Percentiles rank a stretch among this genome's conserved stretches.
phyloP scores from a whole-genome alignment of 1,284 basidiomycete species.

The Exobasidium cylindrosporum region DNA sequence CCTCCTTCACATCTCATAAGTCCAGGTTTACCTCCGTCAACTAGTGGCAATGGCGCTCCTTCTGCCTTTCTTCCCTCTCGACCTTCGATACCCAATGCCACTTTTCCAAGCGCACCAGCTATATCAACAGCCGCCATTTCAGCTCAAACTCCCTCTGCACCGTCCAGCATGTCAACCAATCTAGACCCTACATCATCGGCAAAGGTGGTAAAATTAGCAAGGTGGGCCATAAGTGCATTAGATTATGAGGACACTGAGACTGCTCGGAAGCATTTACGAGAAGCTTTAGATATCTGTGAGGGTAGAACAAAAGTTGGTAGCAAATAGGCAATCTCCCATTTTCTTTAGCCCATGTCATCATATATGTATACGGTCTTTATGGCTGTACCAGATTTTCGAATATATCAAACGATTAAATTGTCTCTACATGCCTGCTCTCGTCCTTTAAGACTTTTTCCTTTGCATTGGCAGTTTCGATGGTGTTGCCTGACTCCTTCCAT shows the following conservation, averaged over 20 bases:
- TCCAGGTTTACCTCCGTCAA: not conserved
- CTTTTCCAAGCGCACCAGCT: conserved; percentile 60
- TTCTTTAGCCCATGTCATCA: too few relatives aligned
- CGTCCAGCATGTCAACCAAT: conserved; percentile 56
- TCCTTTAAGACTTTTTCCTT: conserved; percentile 76
- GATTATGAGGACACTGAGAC: conserved; percentile 53
- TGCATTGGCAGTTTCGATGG: conserved; percentile 58
- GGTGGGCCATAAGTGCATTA: conserved; percentile 46
- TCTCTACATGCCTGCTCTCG: conserved; percentile 64
- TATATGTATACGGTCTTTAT: too few relatives aligned
- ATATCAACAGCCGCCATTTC: conserved; percentile 56
- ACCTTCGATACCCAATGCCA: conserved; percentile 58
- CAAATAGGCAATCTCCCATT: too few relatives aligned
- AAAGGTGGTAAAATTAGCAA: conserved; percentile 44
- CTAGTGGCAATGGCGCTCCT: not conserved
- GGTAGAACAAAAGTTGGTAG: conserved; percentile 16
- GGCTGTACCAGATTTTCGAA: too few relatives aligned
- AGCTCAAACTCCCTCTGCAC: conserved; percentile 22
- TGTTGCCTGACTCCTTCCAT: conserved; percentile 57
- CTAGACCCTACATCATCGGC: conserved; percentile 26
- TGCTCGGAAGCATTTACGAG: conserved; percentile 37
- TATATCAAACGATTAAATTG: not conserved
- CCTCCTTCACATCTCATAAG: conserved; percentile 28
- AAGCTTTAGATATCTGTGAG: conserved; percentile 46
- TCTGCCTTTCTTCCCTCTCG: conserved; percentile 60